These are phyloP conservation scores for Fallopia convolvulus DNA, from an alignment of 148 eudicot species.

Conservation along the genomic window DNA sequence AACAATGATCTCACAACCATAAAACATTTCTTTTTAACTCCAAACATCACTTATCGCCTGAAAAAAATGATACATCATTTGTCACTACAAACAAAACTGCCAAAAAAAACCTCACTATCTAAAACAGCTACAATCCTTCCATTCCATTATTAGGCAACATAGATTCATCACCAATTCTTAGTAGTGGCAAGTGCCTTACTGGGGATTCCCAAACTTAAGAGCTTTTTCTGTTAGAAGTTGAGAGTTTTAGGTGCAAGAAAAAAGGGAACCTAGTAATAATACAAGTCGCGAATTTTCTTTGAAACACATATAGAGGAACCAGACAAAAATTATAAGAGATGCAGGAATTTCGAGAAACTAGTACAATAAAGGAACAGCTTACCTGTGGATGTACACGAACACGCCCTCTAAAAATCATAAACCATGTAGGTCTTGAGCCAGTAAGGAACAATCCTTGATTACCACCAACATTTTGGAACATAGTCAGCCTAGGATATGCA, in stretches of 20 bases:
- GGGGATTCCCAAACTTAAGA: neutral
- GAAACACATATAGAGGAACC: neutral
- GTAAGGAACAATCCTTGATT: conserved; percentile 75
- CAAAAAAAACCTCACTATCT: neutral
- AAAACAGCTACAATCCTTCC: neutral
- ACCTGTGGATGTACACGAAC: conserved; percentile 97
- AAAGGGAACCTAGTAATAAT: neutral
- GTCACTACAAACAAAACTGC: neutral
- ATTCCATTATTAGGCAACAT: neutral
- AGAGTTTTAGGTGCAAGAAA: neutral
- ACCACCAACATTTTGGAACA: conserved; percentile 83
- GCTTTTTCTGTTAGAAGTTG: neutral
- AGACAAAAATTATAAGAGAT: neutral
- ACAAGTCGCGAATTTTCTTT: neutral
- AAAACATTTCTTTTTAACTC: neutral
- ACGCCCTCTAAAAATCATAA: conserved; percentile 89
- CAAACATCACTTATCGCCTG: neutral
- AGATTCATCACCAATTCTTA: neutral
- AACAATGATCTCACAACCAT: neutral
- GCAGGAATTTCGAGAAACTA: neutral
- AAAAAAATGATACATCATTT: neutral
- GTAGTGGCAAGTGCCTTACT: neutral
- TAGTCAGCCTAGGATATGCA: conserved; percentile 47
- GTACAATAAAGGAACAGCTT: conserved; percentile 11
- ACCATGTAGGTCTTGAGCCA: conserved; percentile 88